These are phyloP conservation scores for Oenanthe sinensis DNA, from an alignment of 129 eudicot genomes.

Conservation along the genomic window DNA sequence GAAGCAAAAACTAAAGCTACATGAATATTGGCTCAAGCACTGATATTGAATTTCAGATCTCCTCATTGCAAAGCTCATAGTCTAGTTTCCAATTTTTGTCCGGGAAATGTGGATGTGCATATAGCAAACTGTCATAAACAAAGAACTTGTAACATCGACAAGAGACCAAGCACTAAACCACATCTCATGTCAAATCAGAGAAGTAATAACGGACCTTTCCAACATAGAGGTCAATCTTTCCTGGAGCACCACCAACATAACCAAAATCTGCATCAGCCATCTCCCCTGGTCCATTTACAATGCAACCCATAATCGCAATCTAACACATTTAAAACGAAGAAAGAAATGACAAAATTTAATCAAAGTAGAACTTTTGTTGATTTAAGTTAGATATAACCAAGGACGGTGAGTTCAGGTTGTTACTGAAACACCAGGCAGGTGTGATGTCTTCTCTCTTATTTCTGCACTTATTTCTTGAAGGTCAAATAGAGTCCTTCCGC, in stretches of 20 bases:
- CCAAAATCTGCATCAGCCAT: constrained; percentile 99
- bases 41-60: background rate
- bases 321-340: constrained; percentile 20
- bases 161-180: background rate
- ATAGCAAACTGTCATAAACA: background rate
- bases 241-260: constrained; percentile 98
- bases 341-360: background rate
- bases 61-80: background rate
- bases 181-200: constrained; percentile 11
- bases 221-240: constrained; percentile 95
- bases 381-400: constrained; percentile 6
- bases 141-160: background rate
- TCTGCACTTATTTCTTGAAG: constrained; percentile 97
- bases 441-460: constrained; percentile 91
- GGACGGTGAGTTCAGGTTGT: constrained; percentile 19
- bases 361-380: background rate
- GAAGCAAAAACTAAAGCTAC: background rate
- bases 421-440: constrained; percentile 99
- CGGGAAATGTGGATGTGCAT: background rate
- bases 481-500: constrained; percentile 92
- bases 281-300: constrained; percentile 98
- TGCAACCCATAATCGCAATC: constrained; percentile 99
- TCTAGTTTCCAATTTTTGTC: background rate
- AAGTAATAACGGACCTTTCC: constrained; percentile 53
- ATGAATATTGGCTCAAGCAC: background rate